phyloP scores from a whole-genome alignment of 169 alveolate genomes.

The Cryptosporidium sp. region DNA sequence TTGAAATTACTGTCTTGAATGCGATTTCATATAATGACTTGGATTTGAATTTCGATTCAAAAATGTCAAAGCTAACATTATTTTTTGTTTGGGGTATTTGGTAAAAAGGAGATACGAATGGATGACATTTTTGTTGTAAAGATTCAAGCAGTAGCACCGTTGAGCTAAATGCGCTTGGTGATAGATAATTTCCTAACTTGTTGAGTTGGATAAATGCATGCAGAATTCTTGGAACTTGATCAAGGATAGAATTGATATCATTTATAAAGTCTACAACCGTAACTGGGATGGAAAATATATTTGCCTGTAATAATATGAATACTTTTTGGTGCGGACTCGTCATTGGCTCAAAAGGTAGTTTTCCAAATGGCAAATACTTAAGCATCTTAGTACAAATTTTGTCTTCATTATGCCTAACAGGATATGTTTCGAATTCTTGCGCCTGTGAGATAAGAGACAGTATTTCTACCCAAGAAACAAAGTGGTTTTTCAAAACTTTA shows the following conservation, averaged over 20 bases:
- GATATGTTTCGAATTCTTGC: slow-evolving; percentile 91
- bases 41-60: neutral
- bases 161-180: slow-evolving; percentile 71
- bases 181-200: slow-evolving; percentile 58
- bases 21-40: slow-evolving; percentile 31
- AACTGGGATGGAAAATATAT: slow-evolving; percentile 79
- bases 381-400: slow-evolving; percentile 90
- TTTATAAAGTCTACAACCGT: slow-evolving; percentile 89
- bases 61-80: neutral
- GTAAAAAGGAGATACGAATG: slow-evolving; percentile 45
- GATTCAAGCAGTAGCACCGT: slow-evolving; percentile 76
- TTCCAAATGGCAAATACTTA: slow-evolving; percentile 87
- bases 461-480: slow-evolving; percentile 76
- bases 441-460: slow-evolving; percentile 87
- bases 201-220: slow-evolving; percentile 86
- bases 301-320: slow-evolving; percentile 89
- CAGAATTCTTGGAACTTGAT: slow-evolving; percentile 87
- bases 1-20: slow-evolving; percentile 7
- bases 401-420: slow-evolving; percentile 96
- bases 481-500: slow-evolving; percentile 77
- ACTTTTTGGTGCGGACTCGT: slow-evolving; percentile 91
- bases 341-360: slow-evolving; percentile 88
- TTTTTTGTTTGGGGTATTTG: slow-evolving; percentile 26
- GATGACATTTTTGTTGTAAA: slow-evolving; percentile 77
- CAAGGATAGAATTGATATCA: slow-evolving; percentile 89